Evolutionary conservation across 23 red algal genomes (phyloP), one percentile per base, ranked within the genome.

Genomic region (Pyropia yezoensis): DNA sequence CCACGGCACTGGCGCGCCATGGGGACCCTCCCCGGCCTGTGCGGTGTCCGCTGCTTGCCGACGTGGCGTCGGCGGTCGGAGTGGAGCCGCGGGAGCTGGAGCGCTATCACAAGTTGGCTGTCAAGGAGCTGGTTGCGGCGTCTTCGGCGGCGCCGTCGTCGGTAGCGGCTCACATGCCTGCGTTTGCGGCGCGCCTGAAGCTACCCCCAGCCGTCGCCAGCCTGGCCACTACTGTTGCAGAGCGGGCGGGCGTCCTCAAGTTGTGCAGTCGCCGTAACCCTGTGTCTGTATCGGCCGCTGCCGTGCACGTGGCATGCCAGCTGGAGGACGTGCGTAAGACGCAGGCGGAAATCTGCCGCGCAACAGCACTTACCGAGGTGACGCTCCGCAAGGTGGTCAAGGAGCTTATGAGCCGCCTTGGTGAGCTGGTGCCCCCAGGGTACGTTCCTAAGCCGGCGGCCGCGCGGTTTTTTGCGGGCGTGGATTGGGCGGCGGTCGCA

Each of bases 361-460:
- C 63, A 1, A 90, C 75, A 7, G 49, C 58, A 22, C 33, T 82
- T 16, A 81, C 86, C 15, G 86, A 90, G 45, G 86, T 90, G 18
- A 90, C 86, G 8, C 54, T 90, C 30, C 77, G 86, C 18, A 90
- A 90, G 54, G 86, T 90, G 9, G 62, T 76, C 52, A 87, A 87
- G 57, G 82, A 87, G 62, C 71, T 87, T 18, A 66, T 47, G 39
- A 13, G 39, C 39, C 39, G 39, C 39, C 39, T 47, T 3, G 39
- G 39, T 8, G 39, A 47, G 39, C 9, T 47, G 7, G 39, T 47
- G 6, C 39, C 39, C 11, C 39, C 39, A 47, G 39, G 39, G 6
- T 47, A 47, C 11, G 11, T 13, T 3, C 39, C 39, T 8, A 47
- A 47, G 11, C 39, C 39, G 39, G 39, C 39, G 39, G 39, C 39